phyloP scores from a whole-genome alignment of 1,284 basidiomycete genomes.

The Grifola frondosa region DNA sequence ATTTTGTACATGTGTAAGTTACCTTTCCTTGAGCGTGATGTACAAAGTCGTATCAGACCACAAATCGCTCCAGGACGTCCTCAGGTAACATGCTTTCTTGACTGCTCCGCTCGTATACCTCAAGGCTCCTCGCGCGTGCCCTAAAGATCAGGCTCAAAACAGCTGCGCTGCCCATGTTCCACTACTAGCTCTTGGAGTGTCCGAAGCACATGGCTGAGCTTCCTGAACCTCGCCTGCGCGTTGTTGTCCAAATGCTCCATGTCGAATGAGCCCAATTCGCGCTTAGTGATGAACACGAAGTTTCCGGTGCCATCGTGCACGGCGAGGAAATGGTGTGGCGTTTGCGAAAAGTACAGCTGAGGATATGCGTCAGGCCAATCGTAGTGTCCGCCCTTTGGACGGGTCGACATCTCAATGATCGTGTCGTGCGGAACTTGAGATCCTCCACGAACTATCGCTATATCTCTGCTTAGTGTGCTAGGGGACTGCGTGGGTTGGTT shows the following conservation, averaged over 20 bases:
- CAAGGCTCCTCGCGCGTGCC: slow-evolving; percentile 36
- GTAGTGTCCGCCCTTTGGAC: slow-evolving; percentile 34
- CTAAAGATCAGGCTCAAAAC: slow-evolving; percentile 47
- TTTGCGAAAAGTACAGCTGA: slow-evolving; percentile 57
- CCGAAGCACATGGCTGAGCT: slow-evolving; percentile 40
- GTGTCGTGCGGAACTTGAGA: slow-evolving; percentile 41
- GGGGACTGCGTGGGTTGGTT: neutral
- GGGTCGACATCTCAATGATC: slow-evolving; percentile 49
- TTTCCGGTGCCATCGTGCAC: slow-evolving; percentile 44
- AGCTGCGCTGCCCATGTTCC: slow-evolving; percentile 41
- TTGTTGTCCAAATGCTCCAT: slow-evolving; percentile 31
- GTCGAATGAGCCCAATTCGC: slow-evolving; percentile 36
- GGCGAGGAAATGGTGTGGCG: slow-evolving; percentile 48
- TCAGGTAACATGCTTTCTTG: no score
- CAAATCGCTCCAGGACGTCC: no score
- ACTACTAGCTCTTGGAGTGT: slow-evolving; percentile 42
- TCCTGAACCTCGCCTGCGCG: slow-evolving; percentile 37
- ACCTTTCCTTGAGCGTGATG: no score
- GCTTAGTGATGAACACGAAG: slow-evolving; percentile 42
- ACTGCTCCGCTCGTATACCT: no score
- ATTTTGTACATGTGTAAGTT: no score
- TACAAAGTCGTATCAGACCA: no score
- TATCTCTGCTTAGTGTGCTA: slow-evolving; percentile 24
- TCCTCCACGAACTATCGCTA: slow-evolving; percentile 42
- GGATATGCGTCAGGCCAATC: slow-evolving; percentile 49